phyloP scores from a whole-genome alignment of 768 basidiomycete species.

The Daedalea quercina region DNA sequence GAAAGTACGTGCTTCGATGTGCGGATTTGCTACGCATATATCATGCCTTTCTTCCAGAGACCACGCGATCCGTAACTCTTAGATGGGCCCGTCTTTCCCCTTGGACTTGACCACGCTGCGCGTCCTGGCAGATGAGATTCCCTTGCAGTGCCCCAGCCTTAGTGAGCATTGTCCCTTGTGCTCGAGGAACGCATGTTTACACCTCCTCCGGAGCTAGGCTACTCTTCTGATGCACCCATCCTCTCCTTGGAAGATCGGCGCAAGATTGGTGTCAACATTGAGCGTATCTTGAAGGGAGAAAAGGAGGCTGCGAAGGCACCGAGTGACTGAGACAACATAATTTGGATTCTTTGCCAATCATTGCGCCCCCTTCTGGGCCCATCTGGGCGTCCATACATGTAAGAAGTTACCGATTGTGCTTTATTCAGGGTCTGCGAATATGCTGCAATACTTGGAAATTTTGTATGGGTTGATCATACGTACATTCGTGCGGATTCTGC shows the following conservation, averaged over 20 bases:
- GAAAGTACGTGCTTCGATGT: conserved; percentile 37
- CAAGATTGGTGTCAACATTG: conserved; percentile 54
- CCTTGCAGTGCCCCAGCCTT: conserved; percentile 55
- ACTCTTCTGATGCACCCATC: conserved; percentile 45
- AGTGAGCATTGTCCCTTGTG: conserved; percentile 7
- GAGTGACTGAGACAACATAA: conserved; percentile 6
- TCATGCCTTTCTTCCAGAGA: conserved; percentile 36
- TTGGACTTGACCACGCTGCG: conserved; percentile 57
- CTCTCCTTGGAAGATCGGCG: conserved; percentile 56
- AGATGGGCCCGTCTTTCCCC: conserved; percentile 68
- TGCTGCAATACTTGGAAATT: too few species aligned
- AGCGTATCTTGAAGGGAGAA: conserved; percentile 50
- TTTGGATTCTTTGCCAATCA: not conserved
- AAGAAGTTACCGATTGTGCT: too few species aligned
- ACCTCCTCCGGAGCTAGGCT: conserved; percentile 50
- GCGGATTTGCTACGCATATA: too few species aligned
- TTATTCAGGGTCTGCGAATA: too few species aligned
- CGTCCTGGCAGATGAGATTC: conserved; percentile 44
- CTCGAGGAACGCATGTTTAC: not conserved
- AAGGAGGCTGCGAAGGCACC: conserved; percentile 68
- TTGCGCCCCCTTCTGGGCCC: too few species aligned
- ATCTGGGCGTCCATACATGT: too few species aligned
- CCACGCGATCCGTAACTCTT: conserved; percentile 62
- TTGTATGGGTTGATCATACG: too few species aligned
- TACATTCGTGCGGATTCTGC: too few species aligned